phyloP scores from a whole-genome alignment of 352 stramenopile genomes.

The Pythium phragmitis region DNA sequence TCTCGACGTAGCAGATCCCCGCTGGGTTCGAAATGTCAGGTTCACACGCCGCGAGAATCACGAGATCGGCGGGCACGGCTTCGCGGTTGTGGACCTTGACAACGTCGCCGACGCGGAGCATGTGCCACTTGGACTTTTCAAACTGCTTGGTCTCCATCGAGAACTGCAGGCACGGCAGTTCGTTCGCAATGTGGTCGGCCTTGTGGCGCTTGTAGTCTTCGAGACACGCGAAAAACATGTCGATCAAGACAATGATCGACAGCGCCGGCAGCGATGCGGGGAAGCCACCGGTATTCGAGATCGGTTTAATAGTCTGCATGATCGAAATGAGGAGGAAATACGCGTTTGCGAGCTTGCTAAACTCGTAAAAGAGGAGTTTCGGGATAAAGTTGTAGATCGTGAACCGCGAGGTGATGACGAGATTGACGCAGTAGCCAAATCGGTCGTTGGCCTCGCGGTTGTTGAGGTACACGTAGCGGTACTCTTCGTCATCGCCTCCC shows the following conservation, averaged over 20 bases:
- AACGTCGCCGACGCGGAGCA: slow-evolving; percentile 82
- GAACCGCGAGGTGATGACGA: slow-evolving; percentile 92
- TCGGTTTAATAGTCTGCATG: slow-evolving; percentile 85
- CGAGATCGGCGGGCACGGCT: slow-evolving; percentile 75
- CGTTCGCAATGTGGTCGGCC: slow-evolving; percentile 86
- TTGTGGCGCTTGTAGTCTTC: slow-evolving; percentile 91
- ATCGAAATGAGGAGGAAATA: slow-evolving; percentile 92
- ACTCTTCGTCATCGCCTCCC: slow-evolving; percentile 39
- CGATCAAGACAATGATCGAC: slow-evolving; percentile 92
- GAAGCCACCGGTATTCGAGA: slow-evolving; percentile 91
- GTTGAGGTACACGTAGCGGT: slow-evolving; percentile 77
- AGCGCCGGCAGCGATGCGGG: slow-evolving; percentile 85
- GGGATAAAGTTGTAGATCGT: slow-evolving; percentile 88
- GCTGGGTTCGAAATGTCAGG: slow-evolving; percentile 53
- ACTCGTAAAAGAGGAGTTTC: slow-evolving; percentile 86
- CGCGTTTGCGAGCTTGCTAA: slow-evolving; percentile 87
- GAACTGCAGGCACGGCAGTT: slow-evolving; percentile 60
- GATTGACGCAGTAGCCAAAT: slow-evolving; percentile 73
- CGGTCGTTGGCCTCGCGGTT: slow-evolving; percentile 52
- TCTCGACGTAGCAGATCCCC: slow-evolving; percentile 89
- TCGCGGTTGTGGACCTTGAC: slow-evolving; percentile 80
- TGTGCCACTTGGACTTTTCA: slow-evolving; percentile 64
- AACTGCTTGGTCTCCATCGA: slow-evolving; percentile 37
- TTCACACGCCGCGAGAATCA: slow-evolving; percentile 82
- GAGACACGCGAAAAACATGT: slow-evolving; percentile 90